A percentile compares a stretch with the other conserved stretches of the same genome.
Evolutionary conservation across 192 early-diverging fungal species (phyloP).

Genomic region (Backusella mclennaniae): DNA sequence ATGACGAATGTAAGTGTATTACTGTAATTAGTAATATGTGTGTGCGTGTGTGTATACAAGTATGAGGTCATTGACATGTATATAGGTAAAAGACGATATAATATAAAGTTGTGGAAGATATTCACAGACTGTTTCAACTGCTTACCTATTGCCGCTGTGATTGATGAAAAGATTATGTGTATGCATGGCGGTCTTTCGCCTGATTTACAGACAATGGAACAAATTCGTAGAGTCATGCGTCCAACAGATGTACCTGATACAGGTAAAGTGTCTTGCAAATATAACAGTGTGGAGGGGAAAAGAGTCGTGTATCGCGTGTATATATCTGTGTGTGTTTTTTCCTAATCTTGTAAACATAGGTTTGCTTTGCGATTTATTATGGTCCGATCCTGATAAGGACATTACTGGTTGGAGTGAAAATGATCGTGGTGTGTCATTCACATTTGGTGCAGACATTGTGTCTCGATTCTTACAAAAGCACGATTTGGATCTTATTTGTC

Average conservation of each 20-base stretch:
- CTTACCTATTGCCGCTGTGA: conserved; percentile 93
- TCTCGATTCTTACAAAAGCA: conserved; percentile 92
- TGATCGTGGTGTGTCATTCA: conserved; percentile 94
- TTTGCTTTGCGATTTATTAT: conserved; percentile 91
- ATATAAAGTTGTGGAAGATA: conserved; percentile 98
- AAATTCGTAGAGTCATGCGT: conserved; percentile 94
- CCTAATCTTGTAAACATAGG: conserved; percentile 41
- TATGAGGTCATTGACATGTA: neutral
- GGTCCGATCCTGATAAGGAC: conserved; percentile 97
- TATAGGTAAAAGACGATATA: conserved; percentile 90
- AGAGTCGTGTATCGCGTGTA: neutral
- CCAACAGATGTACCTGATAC: conserved; percentile 98
- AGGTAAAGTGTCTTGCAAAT: conserved; percentile 44
- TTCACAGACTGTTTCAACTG: conserved; percentile 99
- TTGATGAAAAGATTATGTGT: conserved; percentile 97
- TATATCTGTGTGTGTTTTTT: neutral
- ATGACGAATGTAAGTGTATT: conserved; percentile 83
- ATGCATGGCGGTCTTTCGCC: conserved; percentile 98
- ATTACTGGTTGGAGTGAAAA: conserved; percentile 96
- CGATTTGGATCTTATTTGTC: conserved; percentile 96
- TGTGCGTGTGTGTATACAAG: no score
- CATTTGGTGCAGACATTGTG: conserved; percentile 96
- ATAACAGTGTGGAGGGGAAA: neutral
- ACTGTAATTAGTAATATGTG: neutral
- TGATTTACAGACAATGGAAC: conserved; percentile 96